Evolutionary conservation across 306 rosid genomes (phyloP).

Genomic region (Gastrolobium bilobum): DNA sequence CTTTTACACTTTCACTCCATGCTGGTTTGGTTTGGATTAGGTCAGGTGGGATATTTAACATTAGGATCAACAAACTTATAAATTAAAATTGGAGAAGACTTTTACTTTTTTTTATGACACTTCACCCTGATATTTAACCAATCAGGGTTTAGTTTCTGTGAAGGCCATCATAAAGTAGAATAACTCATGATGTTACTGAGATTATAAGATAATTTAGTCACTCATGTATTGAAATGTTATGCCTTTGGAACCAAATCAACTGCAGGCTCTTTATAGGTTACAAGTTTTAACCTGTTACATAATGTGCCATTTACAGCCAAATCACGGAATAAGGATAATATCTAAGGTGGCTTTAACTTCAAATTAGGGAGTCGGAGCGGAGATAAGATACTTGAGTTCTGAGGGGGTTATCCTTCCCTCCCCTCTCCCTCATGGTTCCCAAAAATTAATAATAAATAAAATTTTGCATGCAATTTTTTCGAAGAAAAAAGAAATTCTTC

Average conservation of each 20-base stretch:
- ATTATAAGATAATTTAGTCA: slow-evolving; percentile 7
- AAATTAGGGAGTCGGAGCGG: background rate
- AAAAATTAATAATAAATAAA: background rate
- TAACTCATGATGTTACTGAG: background rate
- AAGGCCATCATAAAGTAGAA: slow-evolving; percentile 8
- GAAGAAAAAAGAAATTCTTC: background rate
- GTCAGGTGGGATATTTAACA: background rate
- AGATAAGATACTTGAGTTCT: background rate
- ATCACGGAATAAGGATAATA: background rate
- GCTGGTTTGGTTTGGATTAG: background rate
- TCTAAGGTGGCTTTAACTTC: slow-evolving; percentile 18
- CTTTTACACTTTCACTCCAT: background rate
- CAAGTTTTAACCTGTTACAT: slow-evolving; percentile 22
- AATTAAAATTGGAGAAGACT: slow-evolving; percentile 20
- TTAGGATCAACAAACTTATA: slow-evolving; percentile 19
- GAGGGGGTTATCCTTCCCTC: background rate
- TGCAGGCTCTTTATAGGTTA: slow-evolving; percentile 29
- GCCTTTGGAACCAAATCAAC: slow-evolving; percentile 29
- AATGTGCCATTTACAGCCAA: slow-evolving; percentile 14
- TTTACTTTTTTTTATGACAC: slow-evolving; percentile 10
- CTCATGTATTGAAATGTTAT: slow-evolving; percentile 25
- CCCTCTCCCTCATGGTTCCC: too few relatives aligned
- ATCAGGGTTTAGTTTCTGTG: slow-evolving; percentile 8
- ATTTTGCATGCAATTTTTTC: background rate
- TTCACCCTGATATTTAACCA: slow-evolving; percentile 29